A percentile compares a stretch with the other conserved stretches of the same genome.
These are phyloP conservation scores for Xerocomellus intermedius DNA, from an alignment of 768 basidiomycete species.

Conservation along the genomic window DNA sequence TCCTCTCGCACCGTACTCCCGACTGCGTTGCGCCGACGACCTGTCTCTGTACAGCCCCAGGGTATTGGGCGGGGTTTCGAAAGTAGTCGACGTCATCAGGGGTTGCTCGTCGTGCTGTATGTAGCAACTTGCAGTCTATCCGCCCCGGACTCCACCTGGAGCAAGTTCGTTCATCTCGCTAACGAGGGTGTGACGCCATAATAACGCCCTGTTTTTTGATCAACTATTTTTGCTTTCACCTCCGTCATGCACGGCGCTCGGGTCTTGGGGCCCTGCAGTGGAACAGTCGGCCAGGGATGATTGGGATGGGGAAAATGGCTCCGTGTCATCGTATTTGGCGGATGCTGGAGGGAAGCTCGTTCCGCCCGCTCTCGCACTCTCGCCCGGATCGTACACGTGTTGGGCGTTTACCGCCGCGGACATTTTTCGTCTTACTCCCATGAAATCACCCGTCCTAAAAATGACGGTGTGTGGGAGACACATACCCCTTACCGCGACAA, in stretches of 20 bases:
- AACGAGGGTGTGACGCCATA: conserved; percentile 11
- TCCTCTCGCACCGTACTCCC: conserved; percentile 2
- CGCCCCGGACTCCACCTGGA: conserved; percentile 7
- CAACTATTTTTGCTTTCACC: not conserved
- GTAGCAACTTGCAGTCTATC: not conserved
- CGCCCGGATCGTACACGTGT: not conserved
- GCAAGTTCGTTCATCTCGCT: conserved; percentile 14
- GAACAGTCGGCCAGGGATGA: not conserved
- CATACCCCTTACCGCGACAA: not conserved
- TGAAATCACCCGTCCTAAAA: not conserved
- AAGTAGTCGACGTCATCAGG: conserved; percentile 21
- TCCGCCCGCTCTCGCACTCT: not conserved
- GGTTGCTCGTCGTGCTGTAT: not conserved
- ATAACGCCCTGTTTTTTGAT: not conserved
- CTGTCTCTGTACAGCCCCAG: conserved; percentile 4
- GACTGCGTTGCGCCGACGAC: not conserved
- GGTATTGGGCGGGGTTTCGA: not conserved
- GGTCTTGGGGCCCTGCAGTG: not conserved
- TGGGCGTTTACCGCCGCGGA: conserved; percentile 15
- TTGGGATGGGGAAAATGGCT: not conserved
- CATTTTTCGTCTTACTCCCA: not conserved
- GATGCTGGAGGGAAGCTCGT: conserved; percentile 13
- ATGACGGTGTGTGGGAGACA: conserved; percentile 3
- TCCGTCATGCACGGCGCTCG: conserved; percentile 8
- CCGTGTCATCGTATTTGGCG: conserved; percentile 7